Conservation (phyloP, 148 eudicot species). For the Vaccinium myrtillus region DNA sequence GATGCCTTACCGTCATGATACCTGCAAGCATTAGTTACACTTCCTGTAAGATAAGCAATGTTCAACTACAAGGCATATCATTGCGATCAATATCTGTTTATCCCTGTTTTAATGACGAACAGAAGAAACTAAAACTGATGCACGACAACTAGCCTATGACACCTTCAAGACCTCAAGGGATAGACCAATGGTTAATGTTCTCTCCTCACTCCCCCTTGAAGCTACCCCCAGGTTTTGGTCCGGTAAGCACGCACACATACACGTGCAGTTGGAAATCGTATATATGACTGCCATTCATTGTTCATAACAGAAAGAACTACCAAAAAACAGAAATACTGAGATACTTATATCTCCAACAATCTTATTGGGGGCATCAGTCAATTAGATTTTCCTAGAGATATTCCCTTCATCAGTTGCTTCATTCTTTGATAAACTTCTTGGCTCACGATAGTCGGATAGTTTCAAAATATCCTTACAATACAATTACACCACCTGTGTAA, state of each 20-base stretch:
- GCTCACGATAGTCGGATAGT: neutral
- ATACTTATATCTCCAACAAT: neutral
- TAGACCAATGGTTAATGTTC: neutral
- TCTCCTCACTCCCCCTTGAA: neutral
- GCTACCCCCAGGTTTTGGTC: neutral
- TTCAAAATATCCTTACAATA: neutral
- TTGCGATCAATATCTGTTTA: neutral
- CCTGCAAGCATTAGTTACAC: conserved; percentile 44
- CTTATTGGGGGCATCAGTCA: neutral
- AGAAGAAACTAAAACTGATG: neutral
- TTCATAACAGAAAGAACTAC: neutral
- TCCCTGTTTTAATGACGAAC: neutral
- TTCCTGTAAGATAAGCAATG: conserved; percentile 7
- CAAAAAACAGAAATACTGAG: neutral
- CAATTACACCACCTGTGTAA: too few relatives aligned
- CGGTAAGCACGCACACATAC: neutral
- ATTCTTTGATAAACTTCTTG: neutral
- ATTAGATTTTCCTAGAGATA: neutral
- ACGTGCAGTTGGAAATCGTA: neutral
- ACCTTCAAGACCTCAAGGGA: neutral
- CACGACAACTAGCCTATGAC: neutral
- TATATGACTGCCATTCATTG: neutral
- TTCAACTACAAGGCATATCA: conserved; percentile 11
- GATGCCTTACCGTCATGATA: conserved; percentile 41
- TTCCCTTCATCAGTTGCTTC: neutral